Base-by-base conservation (phyloP, 2,329 filamentous ascomycete genomes). In the Colletotrichum gloeosporioides region DNA sequence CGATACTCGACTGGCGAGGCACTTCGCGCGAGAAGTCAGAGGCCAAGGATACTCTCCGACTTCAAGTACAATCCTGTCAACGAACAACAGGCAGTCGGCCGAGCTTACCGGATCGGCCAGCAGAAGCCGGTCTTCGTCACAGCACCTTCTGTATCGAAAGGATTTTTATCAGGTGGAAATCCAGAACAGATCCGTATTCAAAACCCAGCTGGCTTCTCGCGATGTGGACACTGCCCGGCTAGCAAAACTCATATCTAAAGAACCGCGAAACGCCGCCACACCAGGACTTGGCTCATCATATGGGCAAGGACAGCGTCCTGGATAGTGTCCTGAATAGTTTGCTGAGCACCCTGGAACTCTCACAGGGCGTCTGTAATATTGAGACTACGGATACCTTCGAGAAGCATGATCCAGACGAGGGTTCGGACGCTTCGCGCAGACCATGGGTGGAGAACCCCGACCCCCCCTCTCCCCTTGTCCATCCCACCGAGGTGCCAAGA, bases 21-120 rank as follows among this genome's bases (percentile, higher is more conserved):
- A 15, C 34, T 39, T 39, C 7, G 34, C 34, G 34, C 34, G 15
- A 39, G 34, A 16, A 39, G 34, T 39, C 34, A 16, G 34, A 39
- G 15, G 34, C 15, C 34, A 39, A 39, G 34, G 15, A 39, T 16
- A 39, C 93, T 98, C 25, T 94, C 98, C 72, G 96, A 98, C 82
- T 95, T 94, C 80, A 89, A 90, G 77, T 98, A 93, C 86, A 97
- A 96, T 78, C 96, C 96, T 0, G 90, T 92, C 7, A 89, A 93
- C 81, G 96, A 98, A 83, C 93, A 96, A 80, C 96, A 98, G 84
- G 96, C 96, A 2, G 92, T 98, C 67, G 96, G 95, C 3, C 91
- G 96, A 69, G 94, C 95, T 0, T 98, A 97, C 83, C 94, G 96
- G 1, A 90, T 98, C 39, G 95, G 95, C 0, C 96, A 98, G 83